These are phyloP conservation scores for Aspergillus texensis DNA, from an alignment of 2,329 filamentous ascomycete genomes.

Conservation along the genomic window DNA sequence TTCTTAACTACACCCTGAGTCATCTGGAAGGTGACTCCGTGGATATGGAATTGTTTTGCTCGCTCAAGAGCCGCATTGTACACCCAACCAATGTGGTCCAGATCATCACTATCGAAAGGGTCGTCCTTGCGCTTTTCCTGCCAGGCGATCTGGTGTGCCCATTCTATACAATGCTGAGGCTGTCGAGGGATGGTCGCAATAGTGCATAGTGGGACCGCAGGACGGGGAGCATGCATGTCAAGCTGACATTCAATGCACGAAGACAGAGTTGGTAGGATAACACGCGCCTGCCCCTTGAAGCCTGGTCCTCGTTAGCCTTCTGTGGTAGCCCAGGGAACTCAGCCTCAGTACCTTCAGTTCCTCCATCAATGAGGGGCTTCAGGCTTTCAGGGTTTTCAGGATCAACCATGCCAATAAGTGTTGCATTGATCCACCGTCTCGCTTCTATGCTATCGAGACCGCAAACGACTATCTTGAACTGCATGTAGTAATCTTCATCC, in stretches of 20 bases:
- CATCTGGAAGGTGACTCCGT: conserved; percentile 90
- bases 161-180: conserved; percentile 97
- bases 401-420: conserved; percentile 87
- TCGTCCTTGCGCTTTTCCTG: conserved; percentile 82
- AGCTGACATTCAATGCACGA: conserved; percentile 98
- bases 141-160: conserved; percentile 98
- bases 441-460: conserved; percentile 97
- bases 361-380: conserved; percentile 94
- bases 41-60: conserved; percentile 84
- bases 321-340: not conserved
- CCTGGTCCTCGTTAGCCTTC: conserved; percentile 48
- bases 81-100: conserved; percentile 96
- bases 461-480: conserved; percentile 92
- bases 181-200: conserved; percentile 95
- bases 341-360: conserved; percentile 71
- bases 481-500: conserved; percentile 93
- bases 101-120: conserved; percentile 89
- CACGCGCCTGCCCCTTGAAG: conserved; percentile 95
- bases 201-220: conserved; percentile 95
- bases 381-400: conserved; percentile 77
- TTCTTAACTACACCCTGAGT: conserved; percentile 99
- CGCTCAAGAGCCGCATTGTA: conserved; percentile 81
- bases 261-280: conserved; percentile 87
- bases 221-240: conserved; percentile 96
- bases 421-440: conserved; percentile 97